Percentiles rank a stretch among this genome's conserved stretches.
Evolutionary conservation across 192 early-diverging fungal genomes (phyloP).

Genomic region (Umbelopsis sp.): DNA sequence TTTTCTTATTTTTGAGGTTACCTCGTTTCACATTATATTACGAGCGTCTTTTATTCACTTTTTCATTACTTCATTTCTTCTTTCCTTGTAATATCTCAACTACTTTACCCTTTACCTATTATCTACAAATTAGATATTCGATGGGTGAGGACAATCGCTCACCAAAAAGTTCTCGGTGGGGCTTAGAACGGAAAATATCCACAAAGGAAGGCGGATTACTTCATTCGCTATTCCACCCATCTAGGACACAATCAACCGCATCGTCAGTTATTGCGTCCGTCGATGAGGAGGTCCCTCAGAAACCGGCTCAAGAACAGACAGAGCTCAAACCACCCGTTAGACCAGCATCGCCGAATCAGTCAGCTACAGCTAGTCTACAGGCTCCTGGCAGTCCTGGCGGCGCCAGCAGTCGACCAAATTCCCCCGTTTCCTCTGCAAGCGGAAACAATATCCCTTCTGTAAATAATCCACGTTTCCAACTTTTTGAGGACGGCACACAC

Average conservation of each 20-base stretch:
- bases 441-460: not conserved
- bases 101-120: not conserved
- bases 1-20: no score
- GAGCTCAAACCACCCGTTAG: not conserved
- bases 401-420: slow-evolving; percentile 8
- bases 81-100: not conserved
- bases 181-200: slow-evolving; percentile 19
- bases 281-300: not conserved
- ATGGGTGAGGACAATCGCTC: slow-evolving; percentile 11
- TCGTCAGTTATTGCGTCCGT: not conserved
- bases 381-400: slow-evolving; percentile 1
- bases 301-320: not conserved
- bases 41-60: no score
- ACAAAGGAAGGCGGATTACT: slow-evolving; percentile 13
- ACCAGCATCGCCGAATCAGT: not conserved
- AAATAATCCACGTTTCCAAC: slow-evolving; percentile 34
- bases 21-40: no score
- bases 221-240: slow-evolving; percentile 12
- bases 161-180: slow-evolving; percentile 4
- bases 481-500: slow-evolving; percentile 35
- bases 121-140: not conserved
- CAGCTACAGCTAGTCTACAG: not conserved
- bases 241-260: slow-evolving; percentile 8
- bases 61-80: not conserved
- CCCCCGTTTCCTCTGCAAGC: slow-evolving; percentile 2